phyloP scores from a whole-genome alignment of 345 rosid species.

The Durio zibethinus region DNA sequence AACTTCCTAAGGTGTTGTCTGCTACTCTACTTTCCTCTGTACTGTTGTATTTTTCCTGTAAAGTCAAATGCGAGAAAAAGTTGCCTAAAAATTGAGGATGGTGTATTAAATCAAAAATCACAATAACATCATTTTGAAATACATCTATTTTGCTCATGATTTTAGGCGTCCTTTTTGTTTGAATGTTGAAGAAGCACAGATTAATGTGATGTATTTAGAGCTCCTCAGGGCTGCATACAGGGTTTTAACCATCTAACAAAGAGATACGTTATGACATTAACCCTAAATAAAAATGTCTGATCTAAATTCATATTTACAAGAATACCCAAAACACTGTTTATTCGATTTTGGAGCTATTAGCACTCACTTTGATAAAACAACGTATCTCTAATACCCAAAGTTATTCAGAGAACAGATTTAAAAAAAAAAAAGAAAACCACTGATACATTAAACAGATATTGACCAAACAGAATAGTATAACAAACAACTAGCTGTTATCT shows the following conservation, averaged over 20 bases:
- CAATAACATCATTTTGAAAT: not conserved
- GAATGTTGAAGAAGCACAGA: not conserved
- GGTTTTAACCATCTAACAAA: not conserved
- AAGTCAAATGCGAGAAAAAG: not conserved
- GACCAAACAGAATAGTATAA: not conserved
- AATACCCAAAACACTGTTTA: not conserved
- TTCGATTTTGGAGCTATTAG: not conserved
- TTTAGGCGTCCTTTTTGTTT: not conserved
- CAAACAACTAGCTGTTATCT: slow-evolving; percentile 45
- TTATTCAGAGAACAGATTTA: not conserved
- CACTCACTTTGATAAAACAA: not conserved
- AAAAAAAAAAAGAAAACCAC: not conserved
- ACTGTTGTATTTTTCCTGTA: not conserved
- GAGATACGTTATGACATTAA: no score
- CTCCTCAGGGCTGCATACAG: not conserved
- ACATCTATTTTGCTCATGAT: not conserved
- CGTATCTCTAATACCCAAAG: not conserved
- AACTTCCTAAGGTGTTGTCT: not conserved
- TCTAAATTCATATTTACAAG: not conserved
- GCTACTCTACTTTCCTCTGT: not conserved
- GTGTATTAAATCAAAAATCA: not conserved
- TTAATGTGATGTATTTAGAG: not conserved
- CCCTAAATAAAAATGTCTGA: not conserved
- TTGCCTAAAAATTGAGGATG: not conserved
- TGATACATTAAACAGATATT: not conserved